Evolutionary conservation across 1,284 basidiomycete species (phyloP), one percentile per base, ranked within the genome.

Genomic region (Tilletia walkeri): DNA sequence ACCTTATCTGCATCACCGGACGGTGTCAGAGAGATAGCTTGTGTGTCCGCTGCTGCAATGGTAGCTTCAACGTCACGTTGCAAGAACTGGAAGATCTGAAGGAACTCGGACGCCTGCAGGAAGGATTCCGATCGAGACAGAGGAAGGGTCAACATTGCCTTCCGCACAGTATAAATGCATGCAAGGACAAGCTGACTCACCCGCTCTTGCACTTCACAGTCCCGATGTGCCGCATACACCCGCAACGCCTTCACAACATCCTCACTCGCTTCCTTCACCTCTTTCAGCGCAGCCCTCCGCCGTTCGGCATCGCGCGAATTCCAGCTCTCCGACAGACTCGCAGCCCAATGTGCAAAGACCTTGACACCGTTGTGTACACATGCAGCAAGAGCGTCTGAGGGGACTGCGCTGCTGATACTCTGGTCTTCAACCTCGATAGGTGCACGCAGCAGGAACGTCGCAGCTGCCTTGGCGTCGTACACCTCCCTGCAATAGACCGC

Each of bases 151-250:
- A 30, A 30, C 24, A 30, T 30, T 30, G 24, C 24, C 24, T 30
- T 30, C 24, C 24, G 24, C 24, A 30, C 24, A 30, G 24, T 30
- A 30, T 30, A 30, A 30, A 30, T 30, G 24, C 24, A 30, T 30
- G 24, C 24, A 30, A 30, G 24, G 24, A 30, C 24, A 30, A 30
- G 24, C 24, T 39, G 6, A 74, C 75, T 92, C 36, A 63, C 92
- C 78, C 95, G 87, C 84, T 98, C 94, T 84, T 94, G 92, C 14
- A 98, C 90, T 81, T 97, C 95, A 48, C 93, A 89, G 76, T 95
- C 88, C 3, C 88, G 84, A 24, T 74, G 78, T 86, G 89, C 2
- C 85, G 84, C 18, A 16, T 65, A 76, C 72, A 92, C 87, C 59
- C 86, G 85, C 68, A 92, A 82, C 14, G 88, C 87, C 20, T 84